Evolutionary conservation across 2,329 filamentous ascomycete genomes (phyloP).

Genomic region (Dothistroma septosporum): DNA sequence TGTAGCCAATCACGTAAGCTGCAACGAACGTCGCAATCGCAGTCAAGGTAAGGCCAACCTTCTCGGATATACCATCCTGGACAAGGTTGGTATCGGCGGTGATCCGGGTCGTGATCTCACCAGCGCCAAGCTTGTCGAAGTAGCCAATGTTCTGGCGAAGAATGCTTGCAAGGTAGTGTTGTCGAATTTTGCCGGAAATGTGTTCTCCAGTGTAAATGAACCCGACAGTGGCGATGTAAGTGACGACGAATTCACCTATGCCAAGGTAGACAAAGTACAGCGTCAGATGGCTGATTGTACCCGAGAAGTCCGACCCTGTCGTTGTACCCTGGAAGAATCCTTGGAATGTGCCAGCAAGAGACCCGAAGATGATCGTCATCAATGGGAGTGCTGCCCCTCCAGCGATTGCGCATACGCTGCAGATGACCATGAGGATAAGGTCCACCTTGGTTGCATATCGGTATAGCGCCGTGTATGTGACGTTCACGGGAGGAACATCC

Average conservation of each 20-base stretch:
- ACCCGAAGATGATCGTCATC: constrained; percentile 63
- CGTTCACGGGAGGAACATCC: constrained; percentile 40
- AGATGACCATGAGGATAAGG: constrained; percentile 39
- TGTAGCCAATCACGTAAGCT: constrained; percentile 84
- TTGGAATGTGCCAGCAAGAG: constrained; percentile 68
- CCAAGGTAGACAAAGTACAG: constrained; percentile 84
- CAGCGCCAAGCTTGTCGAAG: constrained; percentile 87
- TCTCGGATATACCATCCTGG: constrained; percentile 90
- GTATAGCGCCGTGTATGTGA: constrained; percentile 42
- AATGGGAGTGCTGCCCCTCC: constrained; percentile 36
- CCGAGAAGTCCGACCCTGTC: constrained; percentile 54
- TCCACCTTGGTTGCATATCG: constrained; percentile 44
- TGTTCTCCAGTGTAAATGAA: constrained; percentile 67
- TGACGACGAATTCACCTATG: constrained; percentile 71
- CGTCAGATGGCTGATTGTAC: constrained; percentile 59
- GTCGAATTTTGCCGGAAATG: constrained; percentile 53
- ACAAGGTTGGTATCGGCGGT: constrained; percentile 91
- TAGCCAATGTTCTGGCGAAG: constrained; percentile 86
- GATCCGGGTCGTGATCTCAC: constrained; percentile 90
- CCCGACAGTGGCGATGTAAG: constrained; percentile 76
- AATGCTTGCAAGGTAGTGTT: constrained; percentile 78
- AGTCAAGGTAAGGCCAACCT: constrained; percentile 72
- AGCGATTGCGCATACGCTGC: constrained; percentile 35
- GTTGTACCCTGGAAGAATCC: constrained; percentile 50
- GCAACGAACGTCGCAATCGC: constrained; percentile 79